Percentiles rank a stretch among this genome's conserved stretches.
phyloP scores from a whole-genome alignment of 2,329 filamentous ascomycete genomes.

The Botrytis hyacinthi region DNA sequence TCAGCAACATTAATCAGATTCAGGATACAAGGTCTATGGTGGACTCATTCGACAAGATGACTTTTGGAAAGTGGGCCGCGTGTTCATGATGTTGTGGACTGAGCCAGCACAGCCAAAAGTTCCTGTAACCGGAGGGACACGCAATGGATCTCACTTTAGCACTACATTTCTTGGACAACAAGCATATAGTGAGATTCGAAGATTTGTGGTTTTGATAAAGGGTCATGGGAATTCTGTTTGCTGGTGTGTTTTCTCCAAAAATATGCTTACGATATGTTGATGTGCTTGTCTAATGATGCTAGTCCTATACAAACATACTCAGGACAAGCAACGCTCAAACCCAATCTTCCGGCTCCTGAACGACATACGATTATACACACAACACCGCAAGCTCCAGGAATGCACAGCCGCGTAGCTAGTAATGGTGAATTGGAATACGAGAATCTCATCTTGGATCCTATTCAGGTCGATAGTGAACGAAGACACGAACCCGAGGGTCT shows the following conservation, averaged over 20 bases:
- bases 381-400: accelerated
- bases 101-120: slow-evolving; percentile 25
- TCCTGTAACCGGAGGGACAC: slow-evolving; percentile 9
- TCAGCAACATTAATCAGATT: not conserved
- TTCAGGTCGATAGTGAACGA: slow-evolving; percentile 26
- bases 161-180: slow-evolving; percentile 21
- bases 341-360: slow-evolving; percentile 18
- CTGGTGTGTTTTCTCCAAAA: slow-evolving; percentile 16
- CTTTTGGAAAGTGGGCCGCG: slow-evolving; percentile 31
- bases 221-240: slow-evolving; percentile 30
- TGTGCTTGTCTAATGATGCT: not conserved
- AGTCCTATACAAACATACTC: slow-evolving; percentile 33
- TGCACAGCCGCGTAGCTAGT: accelerated
- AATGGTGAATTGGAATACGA: slow-evolving; percentile 8
- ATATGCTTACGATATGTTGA: not conserved
- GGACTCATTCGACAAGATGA: not conserved
- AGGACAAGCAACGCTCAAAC: slow-evolving; percentile 30
- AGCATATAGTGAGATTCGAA: slow-evolving; percentile 31
- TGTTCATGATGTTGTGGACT: slow-evolving; percentile 35
- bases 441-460: slow-evolving; percentile 26
- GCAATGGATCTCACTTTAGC: slow-evolving; percentile 21
- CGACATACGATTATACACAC: slow-evolving; percentile 18
- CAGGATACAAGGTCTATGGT: not conserved
- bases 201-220: slow-evolving; percentile 31
- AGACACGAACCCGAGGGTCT: not conserved